A percentile compares a stretch with the other conserved stretches of the same genome.
phyloP scores from a whole-genome alignment of 148 eudicot species.

The Oxyria digyna region DNA sequence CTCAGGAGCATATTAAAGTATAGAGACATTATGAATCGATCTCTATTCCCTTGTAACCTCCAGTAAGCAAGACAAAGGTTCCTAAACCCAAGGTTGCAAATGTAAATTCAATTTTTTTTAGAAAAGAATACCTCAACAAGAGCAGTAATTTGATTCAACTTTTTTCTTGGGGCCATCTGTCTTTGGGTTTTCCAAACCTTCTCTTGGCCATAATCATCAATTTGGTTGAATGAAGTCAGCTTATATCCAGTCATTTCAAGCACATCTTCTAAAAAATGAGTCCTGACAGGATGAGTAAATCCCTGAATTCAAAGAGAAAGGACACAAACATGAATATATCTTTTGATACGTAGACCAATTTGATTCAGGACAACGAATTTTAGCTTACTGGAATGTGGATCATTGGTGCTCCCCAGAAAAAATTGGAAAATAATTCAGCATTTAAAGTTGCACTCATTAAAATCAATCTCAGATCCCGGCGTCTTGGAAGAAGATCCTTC shows the following conservation, averaged over 20 bases:
- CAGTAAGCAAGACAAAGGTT: not conserved
- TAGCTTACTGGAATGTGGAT: slow-evolving; percentile 84
- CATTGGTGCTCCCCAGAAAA: slow-evolving; percentile 77
- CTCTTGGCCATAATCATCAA: slow-evolving; percentile 98
- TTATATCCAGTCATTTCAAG: slow-evolving; percentile 88
- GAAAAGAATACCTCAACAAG: slow-evolving; percentile 71
- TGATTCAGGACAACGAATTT: slow-evolving; percentile 5
- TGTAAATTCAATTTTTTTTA: not conserved
- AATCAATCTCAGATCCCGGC: slow-evolving; percentile 86
- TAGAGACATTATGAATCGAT: not conserved
- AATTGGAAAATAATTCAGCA: slow-evolving; percentile 88
- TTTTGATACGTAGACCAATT: not conserved
- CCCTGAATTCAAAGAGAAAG: slow-evolving; percentile 43
- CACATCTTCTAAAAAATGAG: slow-evolving; percentile 87
- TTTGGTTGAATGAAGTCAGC: slow-evolving; percentile 87
- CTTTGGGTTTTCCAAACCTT: slow-evolving; percentile 93
- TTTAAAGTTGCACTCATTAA: slow-evolving; percentile 98
- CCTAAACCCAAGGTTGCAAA: slow-evolving; percentile 1
- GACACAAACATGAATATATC: not conserved
- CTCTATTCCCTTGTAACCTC: not conserved
- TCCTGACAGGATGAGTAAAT: slow-evolving; percentile 82
- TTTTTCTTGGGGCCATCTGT: slow-evolving; percentile 75
- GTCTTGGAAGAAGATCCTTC: slow-evolving; percentile 96
- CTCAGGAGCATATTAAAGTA: not conserved
- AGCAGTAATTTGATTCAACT: slow-evolving; percentile 78